Base-by-base conservation (phyloP, 208 protist species). In the Trypanosoma boissoni region DNA sequence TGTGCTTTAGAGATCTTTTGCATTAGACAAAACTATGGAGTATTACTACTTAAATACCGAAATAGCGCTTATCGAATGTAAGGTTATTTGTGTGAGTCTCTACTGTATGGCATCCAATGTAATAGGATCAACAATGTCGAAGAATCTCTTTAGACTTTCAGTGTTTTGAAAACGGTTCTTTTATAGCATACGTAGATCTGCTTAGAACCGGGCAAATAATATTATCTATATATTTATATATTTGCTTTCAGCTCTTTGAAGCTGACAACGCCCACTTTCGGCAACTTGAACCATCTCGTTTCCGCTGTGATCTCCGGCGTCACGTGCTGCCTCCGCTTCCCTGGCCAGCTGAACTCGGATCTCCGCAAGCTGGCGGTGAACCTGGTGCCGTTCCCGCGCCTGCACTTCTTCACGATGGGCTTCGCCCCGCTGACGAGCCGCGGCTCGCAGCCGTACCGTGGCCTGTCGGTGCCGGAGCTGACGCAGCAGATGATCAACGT, bases 321-420 rank as follows among this genome's bases (percentile, higher is more conserved):
- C 44, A 98, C 97, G 18, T 97, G 92, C 80, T 98, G 80, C 67
- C 88, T 99, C 28, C 93, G 97, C 70, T 99, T 99, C 92, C 91
- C 93, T 34, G 97, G 97, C 64, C 95, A 98, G 80, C 83, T 99
- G 32, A 99, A 98, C 81, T 72, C 74, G 45, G 98, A 99, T 74
- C 80, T 99, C 7, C 83, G 96, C 74, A 98, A 99, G 83, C 77
- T 99, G 9, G 94, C 92, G 56, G 96, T 98, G 52, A 99, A 99
- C 91, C 86, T 99, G 68, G 89, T 99, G 52, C 98, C 98, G 34
- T 99, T 98, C 97, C 97, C 97, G 54, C 92, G 98, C 70, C 86
- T 99, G 44, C 97, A 99, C 84, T 99, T 99, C 91, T 99, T 99
- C 90, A 92, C 99, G 74, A 88, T 96, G 66, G 94, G 96, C 64